Percentiles rank a stretch among this genome's conserved stretches.
Conservation (phyloP, 306 rosid genomes). For the Hippophae gyantsensis region DNA sequence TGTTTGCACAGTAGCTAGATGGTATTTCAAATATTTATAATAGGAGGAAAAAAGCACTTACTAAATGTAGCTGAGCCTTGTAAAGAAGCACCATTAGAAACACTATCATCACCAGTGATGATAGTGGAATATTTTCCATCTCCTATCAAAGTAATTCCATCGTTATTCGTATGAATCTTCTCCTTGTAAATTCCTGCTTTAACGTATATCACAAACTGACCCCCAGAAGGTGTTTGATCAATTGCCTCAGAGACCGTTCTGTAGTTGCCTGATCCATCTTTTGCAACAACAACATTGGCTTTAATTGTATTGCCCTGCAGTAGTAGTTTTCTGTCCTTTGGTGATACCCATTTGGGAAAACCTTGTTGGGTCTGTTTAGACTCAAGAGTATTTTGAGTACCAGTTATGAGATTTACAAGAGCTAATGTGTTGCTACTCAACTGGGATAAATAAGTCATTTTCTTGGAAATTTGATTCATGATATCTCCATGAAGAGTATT, state of each 20-base stretch:
- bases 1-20: background rate
- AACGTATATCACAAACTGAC: conserved; percentile 43
- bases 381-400: background rate
- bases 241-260: conserved; percentile 40
- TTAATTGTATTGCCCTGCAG: conserved; percentile 17
- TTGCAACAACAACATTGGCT: conserved; percentile 37
- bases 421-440: conserved; percentile 40
- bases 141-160: conserved; percentile 45
- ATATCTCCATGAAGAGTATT: background rate
- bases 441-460: conserved; percentile 29
- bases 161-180: conserved; percentile 33
- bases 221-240: conserved; percentile 29
- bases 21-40: background rate
- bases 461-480: conserved; percentile 20
- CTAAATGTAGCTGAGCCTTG: background rate
- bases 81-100: too few relatives aligned
- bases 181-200: conserved; percentile 39
- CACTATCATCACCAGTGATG: too few relatives aligned
- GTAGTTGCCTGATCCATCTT: conserved; percentile 42
- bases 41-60: background rate
- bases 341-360: conserved; percentile 32
- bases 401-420: conserved; percentile 25
- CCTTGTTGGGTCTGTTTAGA: background rate
- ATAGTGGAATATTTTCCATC: too few relatives aligned
- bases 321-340: conserved; percentile 24